Conservation (phyloP, 2,329 filamentous ascomycete genomes). For the Colletotrichum phormii region DNA sequence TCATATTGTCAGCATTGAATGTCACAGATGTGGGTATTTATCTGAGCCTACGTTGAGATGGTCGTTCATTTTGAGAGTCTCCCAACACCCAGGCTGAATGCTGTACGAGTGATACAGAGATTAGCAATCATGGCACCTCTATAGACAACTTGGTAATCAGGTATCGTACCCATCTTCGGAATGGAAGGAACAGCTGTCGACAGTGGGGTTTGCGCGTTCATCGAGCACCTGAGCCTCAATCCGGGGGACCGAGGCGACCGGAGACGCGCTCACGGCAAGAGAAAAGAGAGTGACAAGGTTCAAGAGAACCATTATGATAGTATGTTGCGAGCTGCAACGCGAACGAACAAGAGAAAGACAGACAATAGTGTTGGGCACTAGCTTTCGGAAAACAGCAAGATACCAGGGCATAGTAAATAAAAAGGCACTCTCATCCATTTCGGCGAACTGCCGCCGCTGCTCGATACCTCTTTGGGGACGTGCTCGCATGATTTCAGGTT, state of each 20-base stretch:
- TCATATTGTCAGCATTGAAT: background rate
- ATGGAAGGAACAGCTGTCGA: background rate
- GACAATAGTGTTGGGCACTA: background rate
- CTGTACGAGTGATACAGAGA: background rate
- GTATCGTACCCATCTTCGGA: background rate
- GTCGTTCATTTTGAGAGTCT: background rate
- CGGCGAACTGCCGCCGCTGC: background rate
- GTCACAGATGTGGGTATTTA: background rate
- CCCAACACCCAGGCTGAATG: background rate
- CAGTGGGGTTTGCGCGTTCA: background rate
- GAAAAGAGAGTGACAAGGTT: conserved; percentile 1
- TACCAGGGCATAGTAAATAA: background rate
- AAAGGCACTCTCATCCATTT: background rate
- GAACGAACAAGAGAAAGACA: background rate
- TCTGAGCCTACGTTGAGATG: background rate
- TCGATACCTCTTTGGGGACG: background rate
- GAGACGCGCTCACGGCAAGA: background rate
- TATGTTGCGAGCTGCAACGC: background rate
- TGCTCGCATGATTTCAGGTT: background rate
- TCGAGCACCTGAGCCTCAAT: background rate
- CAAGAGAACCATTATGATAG: conserved; percentile 8
- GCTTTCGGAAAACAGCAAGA: background rate
- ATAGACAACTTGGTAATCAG: background rate
- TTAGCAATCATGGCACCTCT: background rate
- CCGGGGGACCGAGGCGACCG: background rate